These are phyloP conservation scores for Allium fistulosum DNA, from an alignment of 106 monocot species.

Conservation along the genomic window DNA sequence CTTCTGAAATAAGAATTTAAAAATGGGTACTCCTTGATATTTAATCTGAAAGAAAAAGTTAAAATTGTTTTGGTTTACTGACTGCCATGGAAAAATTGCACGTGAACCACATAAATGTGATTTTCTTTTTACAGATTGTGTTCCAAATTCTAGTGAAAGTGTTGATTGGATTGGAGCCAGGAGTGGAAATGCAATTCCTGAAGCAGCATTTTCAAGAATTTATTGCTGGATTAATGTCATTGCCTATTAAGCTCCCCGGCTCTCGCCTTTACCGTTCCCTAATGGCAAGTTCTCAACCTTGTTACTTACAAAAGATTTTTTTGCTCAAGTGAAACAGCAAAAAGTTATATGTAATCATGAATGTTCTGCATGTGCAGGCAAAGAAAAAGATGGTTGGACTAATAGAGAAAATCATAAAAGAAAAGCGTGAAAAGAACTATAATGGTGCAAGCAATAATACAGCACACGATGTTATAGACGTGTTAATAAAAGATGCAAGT, in stretches of 20 bases:
- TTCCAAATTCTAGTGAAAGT: constrained; percentile 75
- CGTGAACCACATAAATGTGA: not conserved
- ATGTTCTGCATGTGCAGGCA: constrained; percentile 4
- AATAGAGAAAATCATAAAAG: constrained; percentile 45
- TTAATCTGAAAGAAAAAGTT: too few species aligned
- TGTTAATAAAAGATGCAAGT: constrained; percentile 47
- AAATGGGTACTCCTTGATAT: too few species aligned
- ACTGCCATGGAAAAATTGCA: not conserved
- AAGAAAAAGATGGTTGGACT: constrained; percentile 71
- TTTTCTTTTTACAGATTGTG: constrained; percentile 39
- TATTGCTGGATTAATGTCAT: constrained; percentile 80
- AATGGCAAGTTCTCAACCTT: constrained; percentile 18
- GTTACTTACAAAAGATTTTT: not conserved
- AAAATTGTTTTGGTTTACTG: too few species aligned
- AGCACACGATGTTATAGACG: constrained; percentile 59
- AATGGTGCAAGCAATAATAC: not conserved
- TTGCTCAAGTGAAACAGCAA: not conserved
- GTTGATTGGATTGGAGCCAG: constrained; percentile 70
- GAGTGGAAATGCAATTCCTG: constrained; percentile 55
- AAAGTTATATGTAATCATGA: not conserved
- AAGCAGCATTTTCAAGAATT: constrained; percentile 81
- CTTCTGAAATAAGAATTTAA: too few species aligned
- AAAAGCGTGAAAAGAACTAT: constrained; percentile 33
- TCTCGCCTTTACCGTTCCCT: constrained; percentile 72
- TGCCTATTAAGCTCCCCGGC: constrained; percentile 84